phyloP scores from a whole-genome alignment of 2,329 filamentous ascomycete genomes.

The Fusarium clavum region DNA sequence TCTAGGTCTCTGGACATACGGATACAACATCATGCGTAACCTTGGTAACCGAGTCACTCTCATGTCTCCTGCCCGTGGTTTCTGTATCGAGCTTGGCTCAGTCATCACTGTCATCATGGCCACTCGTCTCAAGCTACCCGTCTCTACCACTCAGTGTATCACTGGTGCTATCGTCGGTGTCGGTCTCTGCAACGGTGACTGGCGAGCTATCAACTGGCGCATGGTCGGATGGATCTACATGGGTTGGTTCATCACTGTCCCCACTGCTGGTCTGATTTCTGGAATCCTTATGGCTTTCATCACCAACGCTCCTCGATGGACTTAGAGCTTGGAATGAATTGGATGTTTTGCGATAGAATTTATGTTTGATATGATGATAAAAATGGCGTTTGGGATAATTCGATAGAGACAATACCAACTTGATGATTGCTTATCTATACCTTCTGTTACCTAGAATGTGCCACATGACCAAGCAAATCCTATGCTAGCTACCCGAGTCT shows the following conservation, averaged over 20 bases:
- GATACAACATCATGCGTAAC: slow-evolving; percentile 73
- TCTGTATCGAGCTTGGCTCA: slow-evolving; percentile 70
- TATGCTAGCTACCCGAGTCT: neutral
- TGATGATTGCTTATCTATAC: neutral
- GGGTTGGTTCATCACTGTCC: slow-evolving; percentile 72
- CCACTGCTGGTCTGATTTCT: slow-evolving; percentile 66
- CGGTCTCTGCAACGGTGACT: slow-evolving; percentile 69
- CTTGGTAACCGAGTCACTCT: slow-evolving; percentile 71
- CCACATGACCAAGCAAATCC: neutral
- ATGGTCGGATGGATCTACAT: slow-evolving; percentile 70
- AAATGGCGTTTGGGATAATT: neutral
- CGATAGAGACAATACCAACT: slow-evolving; percentile 13
- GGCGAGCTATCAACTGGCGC: slow-evolving; percentile 71
- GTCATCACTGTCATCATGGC: slow-evolving; percentile 73
- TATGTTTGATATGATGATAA: slow-evolving; percentile 2
- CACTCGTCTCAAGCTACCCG: slow-evolving; percentile 70
- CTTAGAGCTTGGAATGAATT: neutral
- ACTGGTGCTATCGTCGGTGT: slow-evolving; percentile 72
- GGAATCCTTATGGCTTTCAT: slow-evolving; percentile 72
- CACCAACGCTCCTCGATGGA: slow-evolving; percentile 68
- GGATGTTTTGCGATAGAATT: neutral
- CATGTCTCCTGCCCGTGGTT: slow-evolving; percentile 70
- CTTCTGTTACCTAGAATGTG: too few species aligned
- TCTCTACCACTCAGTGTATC: slow-evolving; percentile 75
- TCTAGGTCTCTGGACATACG: slow-evolving; percentile 69